A percentile compares a stretch with the other conserved stretches of the same genome.
Conservation (phyloP, 441 rosid genomes). For the Eruca vesicaria region DNA sequence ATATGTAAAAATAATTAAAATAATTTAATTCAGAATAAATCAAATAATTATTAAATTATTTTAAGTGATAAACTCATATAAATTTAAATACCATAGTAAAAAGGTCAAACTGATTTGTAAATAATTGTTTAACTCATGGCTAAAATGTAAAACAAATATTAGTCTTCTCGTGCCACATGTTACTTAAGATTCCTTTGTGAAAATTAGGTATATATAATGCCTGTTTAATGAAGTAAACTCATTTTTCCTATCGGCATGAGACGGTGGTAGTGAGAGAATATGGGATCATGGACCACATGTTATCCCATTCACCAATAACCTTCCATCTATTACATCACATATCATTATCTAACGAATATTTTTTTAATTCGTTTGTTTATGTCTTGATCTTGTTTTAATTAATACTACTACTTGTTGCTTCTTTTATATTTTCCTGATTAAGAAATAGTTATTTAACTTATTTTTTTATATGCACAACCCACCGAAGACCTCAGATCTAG, state of each 20-base stretch:
- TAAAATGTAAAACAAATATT: neutral
- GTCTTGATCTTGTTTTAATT: neutral
- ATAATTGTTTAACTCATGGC: neutral
- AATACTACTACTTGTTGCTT: neutral
- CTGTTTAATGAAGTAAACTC: neutral
- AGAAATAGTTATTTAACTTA: neutral
- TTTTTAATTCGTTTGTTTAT: neutral
- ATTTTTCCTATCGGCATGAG: neutral
- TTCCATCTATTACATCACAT: neutral
- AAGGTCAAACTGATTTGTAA: neutral
- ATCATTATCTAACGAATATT: neutral
- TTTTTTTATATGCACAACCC: neutral
- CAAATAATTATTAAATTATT: neutral
- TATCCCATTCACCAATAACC: slow-evolving; percentile 16
- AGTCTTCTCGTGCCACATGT: neutral
- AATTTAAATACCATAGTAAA: neutral
- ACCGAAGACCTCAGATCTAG: slow-evolving; percentile 7
- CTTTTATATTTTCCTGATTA: neutral
- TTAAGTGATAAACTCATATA: neutral
- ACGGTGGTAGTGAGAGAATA: slow-evolving; percentile 5
- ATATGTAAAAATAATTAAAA: neutral
- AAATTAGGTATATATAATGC: neutral
- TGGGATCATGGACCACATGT: slow-evolving; percentile 37
- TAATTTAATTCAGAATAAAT: too few species aligned
- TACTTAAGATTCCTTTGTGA: neutral